phyloP scores from a whole-genome alignment of 345 rosid genomes.

The Noccaea bulbosa region DNA sequence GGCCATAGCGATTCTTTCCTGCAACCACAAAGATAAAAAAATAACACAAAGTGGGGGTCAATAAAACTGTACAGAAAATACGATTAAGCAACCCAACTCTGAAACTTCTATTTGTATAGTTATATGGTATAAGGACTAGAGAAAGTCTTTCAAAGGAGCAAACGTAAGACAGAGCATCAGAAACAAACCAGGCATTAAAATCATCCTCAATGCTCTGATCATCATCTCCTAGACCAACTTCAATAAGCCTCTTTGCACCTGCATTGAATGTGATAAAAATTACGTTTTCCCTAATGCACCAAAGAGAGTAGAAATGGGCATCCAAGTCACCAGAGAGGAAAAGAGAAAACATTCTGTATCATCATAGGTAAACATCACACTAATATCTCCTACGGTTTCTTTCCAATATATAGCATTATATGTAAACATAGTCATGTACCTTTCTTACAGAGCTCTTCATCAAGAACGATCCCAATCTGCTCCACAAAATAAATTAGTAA shows the following conservation, averaged over 20 bases:
- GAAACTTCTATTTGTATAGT: conserved; percentile 16
- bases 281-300: conserved; percentile 5
- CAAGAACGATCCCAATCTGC: conserved; percentile 68
- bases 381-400: background rate
- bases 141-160: conserved; percentile 14
- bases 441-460: conserved; percentile 62
- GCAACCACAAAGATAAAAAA: conserved; percentile 2
- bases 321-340: conserved; percentile 1
- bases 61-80: conserved; percentile 4
- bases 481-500: conserved; percentile 7
- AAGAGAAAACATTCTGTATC: background rate
- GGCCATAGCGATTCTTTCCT: conserved; percentile 92
- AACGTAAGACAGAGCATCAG: conserved; percentile 5
- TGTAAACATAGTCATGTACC: conserved; percentile 48
- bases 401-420: background rate
- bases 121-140: conserved; percentile 2
- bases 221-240: conserved; percentile 96
- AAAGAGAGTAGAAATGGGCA: conserved; percentile 12
- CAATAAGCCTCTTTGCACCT: conserved; percentile 74
- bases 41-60: background rate
- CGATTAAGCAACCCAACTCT: conserved; percentile 10
- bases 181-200: conserved; percentile 65
- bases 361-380: conserved; percentile 4
- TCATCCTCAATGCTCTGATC: conserved; percentile 99
- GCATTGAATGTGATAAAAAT: conserved; percentile 28